Base-by-base conservation (phyloP, 495 filamentous ascomycete genomes). In the Astrothelium subdiscretum region DNA sequence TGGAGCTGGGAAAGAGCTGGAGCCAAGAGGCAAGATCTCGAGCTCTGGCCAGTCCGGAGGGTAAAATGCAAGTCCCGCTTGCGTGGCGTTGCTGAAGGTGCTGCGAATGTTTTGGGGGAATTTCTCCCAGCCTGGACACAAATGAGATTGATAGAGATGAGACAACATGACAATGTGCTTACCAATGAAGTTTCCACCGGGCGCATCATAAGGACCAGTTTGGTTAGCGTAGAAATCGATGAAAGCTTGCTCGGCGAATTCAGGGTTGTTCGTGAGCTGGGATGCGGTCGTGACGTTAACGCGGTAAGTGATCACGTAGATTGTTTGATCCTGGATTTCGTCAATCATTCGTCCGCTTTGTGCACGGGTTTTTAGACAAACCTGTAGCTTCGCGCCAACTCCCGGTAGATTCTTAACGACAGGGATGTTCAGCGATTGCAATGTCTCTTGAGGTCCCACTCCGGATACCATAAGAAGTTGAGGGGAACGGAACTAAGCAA, bases 21-120 rank as follows among this genome's bases (percentile, higher is more conserved):
- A 66, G 57, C 27, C 59, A 27, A 62, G 35, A n/a, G 64, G 15
- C 22, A 82, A 38, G 63, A 76, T 80, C 70, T 84, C 80, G 20
- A 83, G 63, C 31, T 85, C 81, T 0, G 82, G 83, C 83, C 83
- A 86, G 66, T 85, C 82, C 0, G 60, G 6, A 0, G 82, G 77
- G 57, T 79, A 80, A 35, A 52, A 59, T 18, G 66, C 62, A 10
- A 84, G 76, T 26, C 68, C 69, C 0, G 59, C 18, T 31, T 26
- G n/a, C 40, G 73, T 72, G 18, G 22, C 31, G 58, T 32, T 24
- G 24, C 42, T 42, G 3, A 66, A 62, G 29, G 59, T 35, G 29
- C n/a, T 58, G 1, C 44, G 42, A 29, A 64, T 58, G 29, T 59
- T 40, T 6, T 57, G 15, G 15, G 65, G 65, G 0, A 71, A 57